Base-by-base conservation (phyloP, 495 filamentous ascomycete genomes). In the Podospora tetraspora region DNA sequence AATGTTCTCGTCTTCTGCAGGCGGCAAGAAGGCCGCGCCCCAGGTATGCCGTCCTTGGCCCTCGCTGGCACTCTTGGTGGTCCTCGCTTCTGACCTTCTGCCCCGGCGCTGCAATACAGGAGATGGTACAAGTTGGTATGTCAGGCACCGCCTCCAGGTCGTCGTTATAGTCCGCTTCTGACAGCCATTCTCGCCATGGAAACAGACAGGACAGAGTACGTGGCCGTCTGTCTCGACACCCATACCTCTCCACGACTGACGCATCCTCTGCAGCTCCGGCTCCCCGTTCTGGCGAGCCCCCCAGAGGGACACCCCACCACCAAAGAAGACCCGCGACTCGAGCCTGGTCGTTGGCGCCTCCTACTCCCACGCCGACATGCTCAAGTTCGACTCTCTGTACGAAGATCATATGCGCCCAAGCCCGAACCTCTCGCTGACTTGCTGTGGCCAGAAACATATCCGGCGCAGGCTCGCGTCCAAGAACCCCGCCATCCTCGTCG, bases 61-160 rank as follows among this genome's bases (percentile, higher is more conserved):
- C 62, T 61, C 68, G 69, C 67, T 64, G 61, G 70, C 43, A 25
- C 62, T 57, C 29, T 10, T 10, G 29, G 29, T 43, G 13, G 13
- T 43, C 12, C 32, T 37, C 32, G 32, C 12, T 43, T 43, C 34
- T 43, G 34, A 13, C 43, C 30, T 70, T 77, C 78, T 78, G 72
- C 79, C 72, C 67, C 73, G 66, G 66, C 67, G 60, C 69, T 34
- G 66, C 34, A 63, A 63, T 73, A 60, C 76, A 98, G 94, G 94
- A 99, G 87, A 99, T 99, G 95, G 92, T 97, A 70, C 94, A 99
- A 89, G 93, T 99, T 85, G 95, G 95, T 97, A 87, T 74, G 81
- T 78, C 56, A 9, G 34, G 12, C 22, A 58, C 12, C 8, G 57
- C 77, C 82, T 83, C 66, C 69, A 64, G 21, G 57, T 25, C 61